These are phyloP conservation scores for Mycena galopus DNA, from an alignment of 768 basidiomycete genomes.

Conservation along the genomic window DNA sequence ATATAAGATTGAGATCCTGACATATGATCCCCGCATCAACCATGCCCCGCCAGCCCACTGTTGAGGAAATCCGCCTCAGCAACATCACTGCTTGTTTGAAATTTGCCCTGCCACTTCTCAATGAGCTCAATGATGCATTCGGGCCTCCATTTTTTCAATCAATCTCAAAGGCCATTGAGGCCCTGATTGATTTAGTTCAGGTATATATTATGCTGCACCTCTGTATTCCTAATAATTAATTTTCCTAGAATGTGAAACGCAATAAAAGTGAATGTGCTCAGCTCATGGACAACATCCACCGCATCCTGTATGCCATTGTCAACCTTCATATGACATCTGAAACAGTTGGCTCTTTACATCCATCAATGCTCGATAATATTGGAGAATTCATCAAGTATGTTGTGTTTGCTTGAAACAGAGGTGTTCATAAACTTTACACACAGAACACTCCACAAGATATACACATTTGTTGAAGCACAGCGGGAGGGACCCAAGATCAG, in stretches of 20 bases:
- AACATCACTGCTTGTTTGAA: neutral
- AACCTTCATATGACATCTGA: constrained; percentile 1
- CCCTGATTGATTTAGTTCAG: neutral
- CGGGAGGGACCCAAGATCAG: neutral
- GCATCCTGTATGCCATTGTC: neutral
- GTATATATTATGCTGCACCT: neutral
- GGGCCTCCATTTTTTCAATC: neutral
- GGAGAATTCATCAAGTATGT: neutral
- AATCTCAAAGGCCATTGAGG: neutral
- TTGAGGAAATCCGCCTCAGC: neutral
- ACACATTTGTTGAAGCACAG: neutral
- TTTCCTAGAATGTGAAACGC: neutral
- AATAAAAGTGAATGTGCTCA: neutral
- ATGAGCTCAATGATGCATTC: neutral
- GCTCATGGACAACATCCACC: constrained; percentile 10
- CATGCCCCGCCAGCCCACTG: neutral
- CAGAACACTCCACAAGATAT: neutral
- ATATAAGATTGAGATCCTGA: too few relatives aligned
- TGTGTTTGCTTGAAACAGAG: neutral
- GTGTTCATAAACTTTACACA: neutral
- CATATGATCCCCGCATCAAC: neutral
- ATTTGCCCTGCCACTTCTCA: neutral
- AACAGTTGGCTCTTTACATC: neutral
- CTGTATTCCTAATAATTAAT: neutral
- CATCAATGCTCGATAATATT: neutral